Percentiles rank a stretch among this genome's conserved stretches.
Conservation (phyloP, 2,329 filamentous ascomycete genomes). For the Ophiostoma tasmaniense region DNA sequence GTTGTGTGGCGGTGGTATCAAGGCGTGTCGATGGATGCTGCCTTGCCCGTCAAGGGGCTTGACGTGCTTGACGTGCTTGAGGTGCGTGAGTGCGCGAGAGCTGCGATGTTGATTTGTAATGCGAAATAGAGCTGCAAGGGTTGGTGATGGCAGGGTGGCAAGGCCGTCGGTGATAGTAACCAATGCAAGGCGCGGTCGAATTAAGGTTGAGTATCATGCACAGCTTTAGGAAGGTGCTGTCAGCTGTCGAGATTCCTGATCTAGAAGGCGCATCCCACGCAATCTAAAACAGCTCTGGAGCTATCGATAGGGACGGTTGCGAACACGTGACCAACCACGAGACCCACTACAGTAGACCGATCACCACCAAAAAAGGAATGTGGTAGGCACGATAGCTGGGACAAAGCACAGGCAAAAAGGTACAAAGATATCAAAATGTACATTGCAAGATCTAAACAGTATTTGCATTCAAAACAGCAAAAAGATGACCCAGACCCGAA, state of each 20-base stretch:
- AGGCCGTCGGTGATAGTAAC: background rate
- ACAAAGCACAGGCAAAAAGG: background rate
- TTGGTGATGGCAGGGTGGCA: background rate
- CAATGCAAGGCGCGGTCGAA: background rate
- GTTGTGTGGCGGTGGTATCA: slow-evolving; percentile 8
- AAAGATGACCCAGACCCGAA: slow-evolving; percentile 17
- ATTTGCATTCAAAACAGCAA: background rate
- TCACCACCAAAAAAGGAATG: background rate
- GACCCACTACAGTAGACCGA: background rate
- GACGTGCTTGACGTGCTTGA: background rate
- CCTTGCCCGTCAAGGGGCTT: background rate
- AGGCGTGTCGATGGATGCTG: background rate
- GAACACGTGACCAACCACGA: background rate
- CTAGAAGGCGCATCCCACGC: background rate
- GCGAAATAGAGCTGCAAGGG: background rate
- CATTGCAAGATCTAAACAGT: too few species aligned
- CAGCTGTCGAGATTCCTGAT: background rate
- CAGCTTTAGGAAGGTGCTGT: background rate
- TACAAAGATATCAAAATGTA: background rate
- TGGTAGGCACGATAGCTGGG: background rate
- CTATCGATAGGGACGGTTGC: background rate
- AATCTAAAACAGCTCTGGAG: slow-evolving; percentile 15
- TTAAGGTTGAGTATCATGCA: background rate
- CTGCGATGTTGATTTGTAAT: background rate
- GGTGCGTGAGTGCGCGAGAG: background rate